These are phyloP conservation scores for Globisporangium mamillatum DNA, from an alignment of 352 stramenopile species.

Conservation along the genomic window DNA sequence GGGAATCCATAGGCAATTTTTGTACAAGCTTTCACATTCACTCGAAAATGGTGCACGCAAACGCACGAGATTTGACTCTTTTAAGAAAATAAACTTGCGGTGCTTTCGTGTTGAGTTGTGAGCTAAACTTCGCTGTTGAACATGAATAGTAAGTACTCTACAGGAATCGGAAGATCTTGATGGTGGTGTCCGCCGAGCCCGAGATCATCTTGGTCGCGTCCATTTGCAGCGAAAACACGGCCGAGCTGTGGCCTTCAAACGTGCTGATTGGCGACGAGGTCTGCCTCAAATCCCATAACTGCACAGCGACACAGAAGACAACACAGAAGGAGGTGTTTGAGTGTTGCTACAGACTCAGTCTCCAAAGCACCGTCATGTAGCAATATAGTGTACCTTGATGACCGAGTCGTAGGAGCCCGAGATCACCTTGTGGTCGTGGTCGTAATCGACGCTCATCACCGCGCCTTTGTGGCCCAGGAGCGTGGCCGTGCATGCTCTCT, in stretches of 20 bases:
- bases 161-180: conserved; percentile 35
- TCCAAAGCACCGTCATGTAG: background rate
- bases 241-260: conserved; percentile 28
- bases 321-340: background rate
- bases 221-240: conserved; percentile 33
- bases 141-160: background rate
- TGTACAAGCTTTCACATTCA: no score
- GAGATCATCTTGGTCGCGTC: conserved; percentile 32
- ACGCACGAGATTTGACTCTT: no score
- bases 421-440: conserved; percentile 20
- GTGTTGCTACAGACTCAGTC: background rate
- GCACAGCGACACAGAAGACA: background rate
- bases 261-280: conserved; percentile 13
- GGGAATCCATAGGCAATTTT: no score
- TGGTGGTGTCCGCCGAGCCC: conserved; percentile 27
- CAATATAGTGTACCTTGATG: conserved; percentile 21
- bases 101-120: no score
- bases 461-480: conserved; percentile 22
- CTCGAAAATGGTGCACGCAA: no score
- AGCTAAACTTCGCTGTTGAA: no score
- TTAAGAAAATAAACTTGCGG: background rate
- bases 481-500: conserved; percentile 19
- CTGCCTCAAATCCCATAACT: conserved; percentile 28
- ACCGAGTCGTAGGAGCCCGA: conserved; percentile 32
- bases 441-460: conserved; percentile 30